A percentile compares a stretch with the other conserved stretches of the same genome.
phyloP scores from a whole-genome alignment of 2,329 filamentous ascomycete genomes.

The Pezicula neosporulosa region DNA sequence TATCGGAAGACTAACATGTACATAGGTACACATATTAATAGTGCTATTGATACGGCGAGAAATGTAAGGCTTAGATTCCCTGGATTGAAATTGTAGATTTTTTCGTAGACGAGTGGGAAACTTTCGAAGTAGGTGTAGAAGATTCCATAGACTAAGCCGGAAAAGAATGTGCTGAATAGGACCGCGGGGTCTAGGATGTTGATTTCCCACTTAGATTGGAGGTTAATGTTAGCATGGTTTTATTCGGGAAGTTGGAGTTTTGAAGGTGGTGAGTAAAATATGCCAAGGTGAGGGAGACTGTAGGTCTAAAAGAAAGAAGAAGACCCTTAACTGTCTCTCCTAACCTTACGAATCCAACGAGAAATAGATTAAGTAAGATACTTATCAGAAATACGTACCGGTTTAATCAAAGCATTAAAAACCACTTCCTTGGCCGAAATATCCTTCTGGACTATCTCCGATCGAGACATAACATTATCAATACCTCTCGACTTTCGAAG shows the following conservation, averaged over 20 bases:
- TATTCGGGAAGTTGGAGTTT: no score
- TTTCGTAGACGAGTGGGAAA: slow-evolving; percentile 61
- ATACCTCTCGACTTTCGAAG: slow-evolving; percentile 56
- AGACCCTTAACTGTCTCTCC: no score
- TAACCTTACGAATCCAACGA: no score
- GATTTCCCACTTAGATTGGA: slow-evolving; percentile 38
- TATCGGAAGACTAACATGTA: no score
- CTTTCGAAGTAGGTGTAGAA: slow-evolving; percentile 62
- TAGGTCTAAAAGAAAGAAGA: no score
- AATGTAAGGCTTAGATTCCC: slow-evolving; percentile 56
- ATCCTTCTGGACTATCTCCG: slow-evolving; percentile 57
- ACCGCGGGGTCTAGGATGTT: slow-evolving; percentile 58
- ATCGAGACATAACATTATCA: slow-evolving; percentile 51
- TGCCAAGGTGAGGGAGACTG: no score
- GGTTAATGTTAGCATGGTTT: no score
- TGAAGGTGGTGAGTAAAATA: no score
- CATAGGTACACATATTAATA: no score
- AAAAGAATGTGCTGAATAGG: slow-evolving; percentile 57
- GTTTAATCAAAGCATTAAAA: slow-evolving; percentile 54
- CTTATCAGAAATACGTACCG: slow-evolving; percentile 19
- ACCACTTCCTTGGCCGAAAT: slow-evolving; percentile 44
- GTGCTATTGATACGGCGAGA: slow-evolving; percentile 48
- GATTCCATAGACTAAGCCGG: slow-evolving; percentile 55
- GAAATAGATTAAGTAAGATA: no score
- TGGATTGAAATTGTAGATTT: slow-evolving; percentile 53